phyloP scores from a whole-genome alignment of 257 asterid genomes.

The Ballota nigra region DNA sequence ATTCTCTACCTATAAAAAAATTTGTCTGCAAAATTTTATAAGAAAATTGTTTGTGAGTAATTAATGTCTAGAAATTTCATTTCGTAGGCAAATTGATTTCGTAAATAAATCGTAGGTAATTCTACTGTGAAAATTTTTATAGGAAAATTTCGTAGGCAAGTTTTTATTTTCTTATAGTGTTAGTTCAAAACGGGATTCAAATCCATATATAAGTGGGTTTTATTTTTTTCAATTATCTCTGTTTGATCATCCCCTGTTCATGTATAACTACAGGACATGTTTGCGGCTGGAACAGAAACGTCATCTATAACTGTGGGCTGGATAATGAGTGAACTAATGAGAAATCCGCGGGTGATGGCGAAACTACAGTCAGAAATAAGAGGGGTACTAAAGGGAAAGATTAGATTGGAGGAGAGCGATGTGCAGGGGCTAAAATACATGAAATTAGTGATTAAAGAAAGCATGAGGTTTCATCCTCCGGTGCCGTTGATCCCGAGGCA shows the following conservation, averaged over 20 bases:
- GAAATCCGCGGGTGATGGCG: neutral
- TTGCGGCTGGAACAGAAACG: slow-evolving; percentile 19
- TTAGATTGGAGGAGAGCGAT: neutral
- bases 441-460: slow-evolving; percentile 24
- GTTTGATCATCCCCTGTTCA: neutral
- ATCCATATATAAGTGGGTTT: too few relatives aligned
- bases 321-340: slow-evolving; percentile 32
- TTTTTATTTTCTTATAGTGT: too few relatives aligned
- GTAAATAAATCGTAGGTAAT: too few relatives aligned
- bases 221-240: neutral
- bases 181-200: too few relatives aligned
- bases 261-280: slow-evolving; percentile 1
- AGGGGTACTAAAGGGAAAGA: neutral
- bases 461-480: slow-evolving; percentile 37
- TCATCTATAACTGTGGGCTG: slow-evolving; percentile 25
- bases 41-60: too few relatives aligned
- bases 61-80: too few relatives aligned
- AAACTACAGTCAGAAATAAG: neutral
- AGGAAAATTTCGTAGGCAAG: too few relatives aligned
- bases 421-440: slow-evolving; percentile 22
- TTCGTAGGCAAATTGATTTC: too few relatives aligned
- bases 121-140: too few relatives aligned
- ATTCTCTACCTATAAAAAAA: too few relatives aligned
- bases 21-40: too few relatives aligned
- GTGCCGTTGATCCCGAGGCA: slow-evolving; percentile 29